Percentiles rank a stretch among this genome's conserved stretches.
Evolutionary conservation across 345 rosid species (phyloP).

Genomic region (Heritiera fomes): DNA sequence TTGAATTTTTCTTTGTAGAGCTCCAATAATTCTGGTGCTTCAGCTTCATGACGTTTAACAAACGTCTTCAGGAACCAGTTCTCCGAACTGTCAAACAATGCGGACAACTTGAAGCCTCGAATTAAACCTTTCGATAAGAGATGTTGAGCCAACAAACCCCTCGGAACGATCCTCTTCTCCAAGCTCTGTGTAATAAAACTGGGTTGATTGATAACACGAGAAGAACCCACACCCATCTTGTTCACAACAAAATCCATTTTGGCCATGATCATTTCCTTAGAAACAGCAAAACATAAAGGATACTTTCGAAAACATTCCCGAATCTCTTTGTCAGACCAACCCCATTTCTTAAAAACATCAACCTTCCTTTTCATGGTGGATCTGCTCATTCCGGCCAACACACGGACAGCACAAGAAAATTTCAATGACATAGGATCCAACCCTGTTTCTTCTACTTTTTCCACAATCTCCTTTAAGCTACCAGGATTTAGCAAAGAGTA

Average conservation of each 20-base stretch:
- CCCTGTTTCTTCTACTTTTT: slow-evolving; percentile 24
- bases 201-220: not conserved
- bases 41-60: slow-evolving; percentile 18
- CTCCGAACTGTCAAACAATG: not conserved
- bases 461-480: slow-evolving; percentile 8
- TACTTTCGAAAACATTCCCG: slow-evolving; percentile 1
- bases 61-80: slow-evolving; percentile 16
- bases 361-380: slow-evolving; percentile 26
- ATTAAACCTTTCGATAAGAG: slow-evolving; percentile 29
- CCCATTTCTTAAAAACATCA: slow-evolving; percentile 26
- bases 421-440: not conserved
- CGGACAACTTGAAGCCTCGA: not conserved
- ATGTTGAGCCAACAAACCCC: slow-evolving; percentile 24
- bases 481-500: not conserved
- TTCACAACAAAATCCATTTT: slow-evolving; percentile 20
- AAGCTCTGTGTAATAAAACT: not conserved
- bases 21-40: slow-evolving; percentile 18
- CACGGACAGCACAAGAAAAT: slow-evolving; percentile 24
- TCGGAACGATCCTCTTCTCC: slow-evolving; percentile 36
- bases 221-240: slow-evolving; percentile 12
- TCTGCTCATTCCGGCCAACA: not conserved
- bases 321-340: slow-evolving; percentile 29
- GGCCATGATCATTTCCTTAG: slow-evolving; percentile 1
- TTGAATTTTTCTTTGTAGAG: slow-evolving; percentile 11
- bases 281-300: not conserved